Evolutionary conservation across 129 eudicot species (phyloP), one percentile per base, ranked within the genome.

Genomic region (Lonicera japonica): DNA sequence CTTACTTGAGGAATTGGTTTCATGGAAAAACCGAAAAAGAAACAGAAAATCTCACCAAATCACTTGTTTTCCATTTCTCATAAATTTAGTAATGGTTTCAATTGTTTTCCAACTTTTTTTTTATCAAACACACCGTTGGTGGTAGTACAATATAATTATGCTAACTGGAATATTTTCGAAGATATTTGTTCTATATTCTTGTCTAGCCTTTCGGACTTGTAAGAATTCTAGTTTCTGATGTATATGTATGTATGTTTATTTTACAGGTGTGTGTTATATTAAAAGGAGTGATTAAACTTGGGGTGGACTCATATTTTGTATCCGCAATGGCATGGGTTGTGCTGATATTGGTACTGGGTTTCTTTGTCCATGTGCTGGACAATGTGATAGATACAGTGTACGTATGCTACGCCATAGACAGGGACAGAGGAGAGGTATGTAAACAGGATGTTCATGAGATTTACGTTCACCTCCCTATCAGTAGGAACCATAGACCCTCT

Each of bases 401-500:
- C 43, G 82, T 92, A 16, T 94, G 99, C 80, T 94, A 88, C 20
- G 99, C 89, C 21, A 76, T 88, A 11, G 99, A 94, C 72, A 75
- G 95, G 60, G 99, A 87, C 80, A 71, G 77, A 25, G 95, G 90
- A 21, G 98, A 92, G 51, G 96, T 87, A 47, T 77, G 84, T 60
- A 92, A 85, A 64, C 84, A 77, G n/a, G 95, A 87, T 29, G 95
- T 87, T 68, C 96, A 92, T 56, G 91, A 92, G 51, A 90, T 87
- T 54, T 92, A 84, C 59, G 96, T 84, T 52, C 86, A 87, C 58
- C 96, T 92, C 36, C 95, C 98, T 2, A 78, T 87, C 64, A 87
- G 77, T 69, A 71, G 98, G 77, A 82, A 80, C 70, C 77, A 73
- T 56, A 79, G 74, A 72, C 57, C 86, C 5, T 70, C 82, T 12